Evolutionary conservation across 108 stramenopile genomes (phyloP).

Genomic region (Skeletonema marinoi): DNA sequence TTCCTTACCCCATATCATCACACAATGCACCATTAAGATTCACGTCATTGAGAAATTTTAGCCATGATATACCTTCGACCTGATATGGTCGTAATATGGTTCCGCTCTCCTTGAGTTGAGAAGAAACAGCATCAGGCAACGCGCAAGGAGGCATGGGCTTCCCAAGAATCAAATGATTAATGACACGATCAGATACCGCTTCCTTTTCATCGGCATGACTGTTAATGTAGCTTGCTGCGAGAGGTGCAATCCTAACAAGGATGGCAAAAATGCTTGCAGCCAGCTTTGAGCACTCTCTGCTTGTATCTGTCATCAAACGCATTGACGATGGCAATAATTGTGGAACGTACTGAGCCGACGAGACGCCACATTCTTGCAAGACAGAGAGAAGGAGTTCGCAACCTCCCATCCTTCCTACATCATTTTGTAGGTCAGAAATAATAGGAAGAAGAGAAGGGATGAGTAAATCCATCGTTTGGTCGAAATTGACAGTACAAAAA

Average conservation of each 20-base stretch:
- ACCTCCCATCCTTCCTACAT: constrained; percentile 38
- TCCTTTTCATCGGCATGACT: not conserved
- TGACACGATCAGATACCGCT: constrained; percentile 49
- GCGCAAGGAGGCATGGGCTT: constrained; percentile 69
- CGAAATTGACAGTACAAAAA: constrained; percentile 38
- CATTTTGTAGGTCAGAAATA: constrained; percentile 31
- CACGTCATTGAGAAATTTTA: constrained; percentile 78
- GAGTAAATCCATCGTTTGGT: constrained; percentile 22
- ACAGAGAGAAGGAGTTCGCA: constrained; percentile 43
- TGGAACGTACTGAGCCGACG: constrained; percentile 66
- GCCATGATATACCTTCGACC: constrained; percentile 86
- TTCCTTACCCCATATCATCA: constrained; percentile 86
- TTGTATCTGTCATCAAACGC: constrained; percentile 77
- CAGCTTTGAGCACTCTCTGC: constrained; percentile 57
- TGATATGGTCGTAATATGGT: constrained; percentile 78
- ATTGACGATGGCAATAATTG: constrained; percentile 73
- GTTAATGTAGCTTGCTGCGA: constrained; percentile 48
- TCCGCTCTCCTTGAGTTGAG: constrained; percentile 41
- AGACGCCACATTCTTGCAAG: constrained; percentile 39
- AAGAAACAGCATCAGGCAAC: constrained; percentile 48
- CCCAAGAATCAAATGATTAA: constrained; percentile 87
- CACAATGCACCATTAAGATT: constrained; percentile 82
- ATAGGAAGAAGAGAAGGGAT: constrained; percentile 23
- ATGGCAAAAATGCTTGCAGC: constrained; percentile 74
- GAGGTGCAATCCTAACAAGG: constrained; percentile 79